phyloP scores from a whole-genome alignment of 2,329 filamentous ascomycete genomes.

The Lachnellula suecica region DNA sequence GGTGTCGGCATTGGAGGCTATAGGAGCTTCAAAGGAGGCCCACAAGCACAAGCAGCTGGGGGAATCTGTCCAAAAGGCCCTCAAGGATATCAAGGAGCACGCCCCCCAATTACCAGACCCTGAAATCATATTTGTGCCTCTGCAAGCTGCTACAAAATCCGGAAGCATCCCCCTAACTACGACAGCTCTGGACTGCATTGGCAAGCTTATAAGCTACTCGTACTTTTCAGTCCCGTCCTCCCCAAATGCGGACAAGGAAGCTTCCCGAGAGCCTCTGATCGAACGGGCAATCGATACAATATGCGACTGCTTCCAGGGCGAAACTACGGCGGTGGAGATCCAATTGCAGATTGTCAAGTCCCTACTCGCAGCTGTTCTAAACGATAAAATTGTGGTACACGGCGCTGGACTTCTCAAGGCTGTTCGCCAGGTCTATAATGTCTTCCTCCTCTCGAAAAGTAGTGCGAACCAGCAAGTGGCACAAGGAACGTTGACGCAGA shows the following conservation, averaged over 20 bases:
- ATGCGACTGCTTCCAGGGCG: conserved; percentile 98
- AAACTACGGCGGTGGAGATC: conserved; percentile 86
- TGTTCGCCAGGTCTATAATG: conserved; percentile 97
- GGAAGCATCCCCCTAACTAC: conserved; percentile 84
- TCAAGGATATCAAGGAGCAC: conserved; percentile 82
- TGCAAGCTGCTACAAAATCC: conserved; percentile 86
- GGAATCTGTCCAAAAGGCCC: conserved; percentile 77
- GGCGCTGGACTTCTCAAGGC: conserved; percentile 94
- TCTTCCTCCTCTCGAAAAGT: conserved; percentile 92
- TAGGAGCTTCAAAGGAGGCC: conserved; percentile 88
- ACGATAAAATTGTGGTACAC: conserved; percentile 98
- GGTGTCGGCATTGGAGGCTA: conserved; percentile 87
- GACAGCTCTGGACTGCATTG: conserved; percentile 93
- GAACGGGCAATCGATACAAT: conserved; percentile 98
- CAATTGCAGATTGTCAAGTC: conserved; percentile 99
- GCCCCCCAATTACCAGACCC: conserved; percentile 82
- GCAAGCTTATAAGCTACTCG: conserved; percentile 97
- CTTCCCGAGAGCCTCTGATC: conserved; percentile 70
- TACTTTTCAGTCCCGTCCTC: conserved; percentile 80
- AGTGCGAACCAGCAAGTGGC: conserved; percentile 96
- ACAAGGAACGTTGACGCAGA: conserved; percentile 94
- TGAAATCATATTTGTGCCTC: conserved; percentile 85
- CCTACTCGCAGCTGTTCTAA: conserved; percentile 87
- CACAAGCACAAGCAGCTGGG: conserved; percentile 80
- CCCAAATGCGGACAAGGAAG: conserved; percentile 37